Evolutionary conservation across 805 yeast species (phyloP), one percentile per base, ranked within the genome.

Genomic region (Cephaloascus fragrans): DNA sequence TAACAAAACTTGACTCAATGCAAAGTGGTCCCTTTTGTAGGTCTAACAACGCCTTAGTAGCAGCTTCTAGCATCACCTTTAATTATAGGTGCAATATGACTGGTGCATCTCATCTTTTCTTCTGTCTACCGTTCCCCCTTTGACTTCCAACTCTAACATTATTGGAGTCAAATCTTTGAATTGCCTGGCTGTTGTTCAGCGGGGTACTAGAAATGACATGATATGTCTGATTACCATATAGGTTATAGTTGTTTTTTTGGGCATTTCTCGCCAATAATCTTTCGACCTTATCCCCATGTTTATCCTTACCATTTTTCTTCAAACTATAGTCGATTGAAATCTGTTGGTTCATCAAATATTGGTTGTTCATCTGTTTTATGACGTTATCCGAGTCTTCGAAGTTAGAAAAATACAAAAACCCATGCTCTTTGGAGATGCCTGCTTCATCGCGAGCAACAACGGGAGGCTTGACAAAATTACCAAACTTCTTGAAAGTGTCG

Each of bases 201-300:
- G 6, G 6, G 6, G 6, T 6, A 23, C 28, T 23, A 8, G 6
- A 12, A 23, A 6, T 23, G 6, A 8, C 10, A 23, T 6, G 6
- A 8, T 23, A 12, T 6, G 6, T 23, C 28, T 23, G 28, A 8
- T 23, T 12, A 8, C 28, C 10, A 23, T 23, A 12, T 23, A 8
- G 28, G 12, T 12, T 23, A 23, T 34, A 34, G 31, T 61, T 59
- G 47, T 73, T 63, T 47, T 60, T 61, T 48, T 67, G 65, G 2
- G 87, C 88, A 47, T 73, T 77, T 29, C 62, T 65, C 9, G 90
- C 89, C 39, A 88, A 65, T 39, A 71, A 45, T 47, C 96, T 67
- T 53, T 89, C 96, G 0, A 77, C 75, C 31, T 69, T 71, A 48
- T 82, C 89, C n/a, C 96, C 96, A 49, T 85, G 94, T 36, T 72